These are phyloP conservation scores for Hypoxylon fuscum DNA, from an alignment of 495 filamentous ascomycete genomes.

Conservation along the genomic window DNA sequence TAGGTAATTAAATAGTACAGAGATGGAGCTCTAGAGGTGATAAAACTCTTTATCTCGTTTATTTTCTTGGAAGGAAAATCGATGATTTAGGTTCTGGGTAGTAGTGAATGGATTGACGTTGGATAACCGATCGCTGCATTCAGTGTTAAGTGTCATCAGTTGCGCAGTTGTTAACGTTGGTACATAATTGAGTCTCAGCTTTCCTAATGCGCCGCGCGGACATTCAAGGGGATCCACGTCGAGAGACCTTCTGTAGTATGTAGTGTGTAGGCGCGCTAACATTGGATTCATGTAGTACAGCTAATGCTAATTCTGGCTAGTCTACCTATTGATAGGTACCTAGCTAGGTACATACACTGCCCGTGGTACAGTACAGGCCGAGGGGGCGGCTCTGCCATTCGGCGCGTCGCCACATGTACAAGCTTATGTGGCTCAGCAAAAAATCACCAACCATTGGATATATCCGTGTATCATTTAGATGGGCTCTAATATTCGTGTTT, in stretches of 20 bases:
- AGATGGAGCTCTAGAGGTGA: slow-evolving; percentile 6
- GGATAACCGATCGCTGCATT: slow-evolving; percentile 5
- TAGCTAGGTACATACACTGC: too few species aligned
- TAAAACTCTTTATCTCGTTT: not conserved
- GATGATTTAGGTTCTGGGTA: slow-evolving; percentile 6
- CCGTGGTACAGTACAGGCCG: too few species aligned
- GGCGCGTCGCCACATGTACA: not conserved
- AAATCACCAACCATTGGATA: too few species aligned
- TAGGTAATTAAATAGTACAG: slow-evolving; percentile 2
- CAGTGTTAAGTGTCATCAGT: slow-evolving; percentile 28
- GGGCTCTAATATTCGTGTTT: too few species aligned
- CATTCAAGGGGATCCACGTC: slow-evolving; percentile 17
- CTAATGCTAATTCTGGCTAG: too few species aligned
- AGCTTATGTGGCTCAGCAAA: too few species aligned
- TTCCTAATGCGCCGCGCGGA: slow-evolving; percentile 33
- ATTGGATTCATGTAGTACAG: too few species aligned
- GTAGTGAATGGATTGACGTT: slow-evolving; percentile 2
- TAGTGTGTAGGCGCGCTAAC: not conserved
- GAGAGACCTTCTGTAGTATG: too few species aligned
- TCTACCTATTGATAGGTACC: too few species aligned
- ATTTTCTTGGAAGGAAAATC: slow-evolving; percentile 6
- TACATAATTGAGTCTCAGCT: slow-evolving; percentile 31
- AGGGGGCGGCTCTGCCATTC: slow-evolving; percentile 1
- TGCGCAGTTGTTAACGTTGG: slow-evolving; percentile 1
- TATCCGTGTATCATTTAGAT: too few species aligned